Evolutionary conservation across 2,329 filamentous ascomycete species (phyloP), one percentile per base, ranked within the genome.

Genomic region (Colletotrichum trifolii): DNA sequence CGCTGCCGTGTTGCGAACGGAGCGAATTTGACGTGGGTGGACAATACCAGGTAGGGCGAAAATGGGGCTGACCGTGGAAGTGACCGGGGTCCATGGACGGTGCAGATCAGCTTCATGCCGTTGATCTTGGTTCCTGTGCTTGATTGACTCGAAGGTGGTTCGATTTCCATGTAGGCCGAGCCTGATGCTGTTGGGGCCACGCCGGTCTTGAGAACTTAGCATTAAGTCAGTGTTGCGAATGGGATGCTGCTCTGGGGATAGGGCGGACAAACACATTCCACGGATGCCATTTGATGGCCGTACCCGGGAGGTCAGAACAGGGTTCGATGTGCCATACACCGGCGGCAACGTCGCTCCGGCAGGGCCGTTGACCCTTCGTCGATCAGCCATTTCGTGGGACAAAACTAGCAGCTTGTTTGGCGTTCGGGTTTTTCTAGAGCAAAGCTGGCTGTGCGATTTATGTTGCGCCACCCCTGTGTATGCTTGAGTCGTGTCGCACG

Each of bases 11-110:
- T 93, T 2, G 96, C 95, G 75, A 99, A 99, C 0, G 96, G 94
- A 1, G 96, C 94, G 75, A 97, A 98, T 80, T 98, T 99, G 74
- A 99, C 91, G 71, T 97, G 93, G 3, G 95, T 96, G 12, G 92
- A 93, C 55, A 99, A 86, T 48, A 97, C 90, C 69, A 98, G 88
- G 72, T 97, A 94, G 9, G 96, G 93, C 56, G 93, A 96, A 80
- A 97, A 99, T 1, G 93, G 91, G 35, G 93, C 93, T 60, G 92
- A 96, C 74, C 94, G 89, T 38, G 95, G 94, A 46, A 99, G 85
- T 33, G 96, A 94, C 70, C 94, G 89, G 4, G 96, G 96, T 1
- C 96, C 96, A 79, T 98, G 95, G 59, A 98, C 93, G 10, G 93
- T 94, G 77, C 94, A 97, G 68, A 91, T 92, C 66, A 99, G 88